Evolutionary conservation across 2,329 filamentous ascomycete genomes (phyloP).

Genomic region (Scedosporium apiospermum): DNA sequence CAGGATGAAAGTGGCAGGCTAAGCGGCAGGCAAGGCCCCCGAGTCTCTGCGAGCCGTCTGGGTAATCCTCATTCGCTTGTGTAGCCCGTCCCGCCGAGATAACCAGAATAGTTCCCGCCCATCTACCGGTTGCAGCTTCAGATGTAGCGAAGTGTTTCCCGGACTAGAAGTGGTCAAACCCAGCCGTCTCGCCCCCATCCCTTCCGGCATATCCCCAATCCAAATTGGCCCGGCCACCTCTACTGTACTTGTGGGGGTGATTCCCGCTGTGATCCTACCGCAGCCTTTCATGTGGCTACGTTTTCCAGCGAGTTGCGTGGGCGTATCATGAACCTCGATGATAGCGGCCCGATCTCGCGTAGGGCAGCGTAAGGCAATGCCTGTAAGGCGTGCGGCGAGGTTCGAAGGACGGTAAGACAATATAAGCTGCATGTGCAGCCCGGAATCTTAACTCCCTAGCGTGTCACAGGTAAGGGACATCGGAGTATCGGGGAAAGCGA

Average conservation of each 20-base stretch:
- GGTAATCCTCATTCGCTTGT: neutral
- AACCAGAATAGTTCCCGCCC: neutral
- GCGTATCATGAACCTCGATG: neutral
- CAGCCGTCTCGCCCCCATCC: neutral
- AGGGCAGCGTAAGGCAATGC: neutral
- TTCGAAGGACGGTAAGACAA: neutral
- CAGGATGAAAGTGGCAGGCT: neutral
- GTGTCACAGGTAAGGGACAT: neutral
- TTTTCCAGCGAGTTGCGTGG: too few species aligned
- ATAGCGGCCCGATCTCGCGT: neutral
- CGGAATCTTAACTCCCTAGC: neutral
- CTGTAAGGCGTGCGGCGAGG: neutral
- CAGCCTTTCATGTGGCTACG: too few species aligned
- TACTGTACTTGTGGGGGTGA: too few species aligned
- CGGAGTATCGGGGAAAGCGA: neutral
- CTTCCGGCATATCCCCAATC: neutral
- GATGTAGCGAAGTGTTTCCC: neutral
- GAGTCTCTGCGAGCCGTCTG: neutral
- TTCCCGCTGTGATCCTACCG: too few species aligned
- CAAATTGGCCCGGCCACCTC: too few species aligned
- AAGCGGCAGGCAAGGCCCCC: neutral
- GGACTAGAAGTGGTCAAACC: neutral
- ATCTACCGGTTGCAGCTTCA: neutral
- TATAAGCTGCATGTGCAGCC: neutral
- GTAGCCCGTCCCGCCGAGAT: neutral